Evolutionary conservation across 768 basidiomycete genomes (phyloP), one percentile per base, ranked within the genome.

Genomic region (Collybiopsis confluens): DNA sequence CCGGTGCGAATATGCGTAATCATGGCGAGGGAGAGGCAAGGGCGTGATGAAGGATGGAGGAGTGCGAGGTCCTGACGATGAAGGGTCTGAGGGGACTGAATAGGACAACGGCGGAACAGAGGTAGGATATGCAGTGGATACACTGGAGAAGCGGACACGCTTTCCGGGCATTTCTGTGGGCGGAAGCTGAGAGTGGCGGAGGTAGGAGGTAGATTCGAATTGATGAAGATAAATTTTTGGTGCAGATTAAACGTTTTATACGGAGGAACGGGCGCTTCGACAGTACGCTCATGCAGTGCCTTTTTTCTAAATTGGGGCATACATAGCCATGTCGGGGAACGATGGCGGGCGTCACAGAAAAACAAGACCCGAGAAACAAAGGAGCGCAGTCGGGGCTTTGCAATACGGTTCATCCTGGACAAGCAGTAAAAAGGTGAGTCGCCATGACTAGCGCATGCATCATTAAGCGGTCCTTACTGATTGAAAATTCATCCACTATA

Each of bases 181-280:
- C 30, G 13, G 13, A 33, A 13, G 13, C 13, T 38, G 30, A 41
- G 36, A 40, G 24, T 40, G 50, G 50, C 35, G 13, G 30, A 18
- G 27, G 48, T 21, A 20, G 36, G 48, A 37, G 36, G 35, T 21
- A 10, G n/a, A n/a, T 50, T 18, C 35, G 45, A 35, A 33, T 10
- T 20, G 16, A 26, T 23, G 35, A 21, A 36, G 37, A 23, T 9
- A n/a, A n/a, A n/a, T n/a, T n/a, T n/a, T n/a, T n/a, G n/a, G n/a
- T n/a, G n/a, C n/a, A n/a, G n/a, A n/a, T n/a, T n/a, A 35, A 37
- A 48, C 35, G 47, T 37, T 48, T 48, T 48, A 48, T 48, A 48
- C 35, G n/a, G 16, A 33, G 15, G 5, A 15, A 48, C n/a, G 47
- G 20, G 47, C 47, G 47, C 33, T 35, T 13, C 37, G 21, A 28